Base-by-base conservation (phyloP, 2,329 filamentous ascomycete genomes). In the Lachnellula arida region DNA sequence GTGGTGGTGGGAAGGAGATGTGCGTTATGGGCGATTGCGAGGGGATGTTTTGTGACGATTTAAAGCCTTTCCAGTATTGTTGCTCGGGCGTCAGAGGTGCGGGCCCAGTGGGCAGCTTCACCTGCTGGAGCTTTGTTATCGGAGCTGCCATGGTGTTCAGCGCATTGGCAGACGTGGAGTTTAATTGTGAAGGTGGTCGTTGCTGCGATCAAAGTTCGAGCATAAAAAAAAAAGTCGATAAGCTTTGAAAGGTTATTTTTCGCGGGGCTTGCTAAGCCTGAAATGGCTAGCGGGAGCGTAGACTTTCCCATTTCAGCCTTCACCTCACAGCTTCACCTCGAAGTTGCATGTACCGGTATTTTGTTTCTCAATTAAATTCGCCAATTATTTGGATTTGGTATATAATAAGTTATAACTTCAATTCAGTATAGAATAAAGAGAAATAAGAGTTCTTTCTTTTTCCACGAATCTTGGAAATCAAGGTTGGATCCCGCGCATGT, bases 21-120 rank as follows among this genome's bases (percentile, higher is more conserved):
- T 95, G 87, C 35, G 91, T 96, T 67, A 99, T 84, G 46, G 91
- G 88, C 62, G 94, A 91, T 62, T 92, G 91, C 60, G 93, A 96
- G 46, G 94, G 89, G 60, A 97, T 86, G 59, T 93, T 85, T 56
- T 96, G 84, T 63, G 92, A 89, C 65, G 92, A 94, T 75, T 90
- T 91, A 78, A 99, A 99, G 12, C 88, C 87, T 70, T 88, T 88
- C 95, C 95, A 99, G 79, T 97, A 97, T 63, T 87, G 83, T 75
- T 97, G 92, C 76, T 99, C 94, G 34, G 92, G 87, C 5, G 93
- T 96, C 48, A 93, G 76, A 53, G 90, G 87, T 42, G 88, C 86
- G 55, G 91, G 91, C 50, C 90, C 89, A 61, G 88, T 82, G 55
- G 93, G 86, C 69, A 95, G 82, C 53, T 66, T 95, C 69, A 95